Percentiles rank a stretch among this genome's conserved stretches.
Conservation (phyloP, 257 asterid genomes). For the Echites panduratus region DNA sequence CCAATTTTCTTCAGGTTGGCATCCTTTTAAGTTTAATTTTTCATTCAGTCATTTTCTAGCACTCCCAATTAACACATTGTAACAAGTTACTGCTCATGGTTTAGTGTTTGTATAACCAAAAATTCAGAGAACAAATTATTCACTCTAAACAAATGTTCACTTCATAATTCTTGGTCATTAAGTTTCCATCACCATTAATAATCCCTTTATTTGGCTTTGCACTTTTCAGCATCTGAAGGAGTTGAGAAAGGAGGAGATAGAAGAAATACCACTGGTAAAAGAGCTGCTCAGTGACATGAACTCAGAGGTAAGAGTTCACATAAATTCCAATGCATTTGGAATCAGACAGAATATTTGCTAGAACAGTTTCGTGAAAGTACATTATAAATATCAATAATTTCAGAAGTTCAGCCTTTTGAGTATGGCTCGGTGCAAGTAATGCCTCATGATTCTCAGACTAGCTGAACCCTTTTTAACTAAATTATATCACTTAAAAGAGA, state of each 20-base stretch:
- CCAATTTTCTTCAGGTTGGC: constrained; percentile 77
- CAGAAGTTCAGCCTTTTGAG: not conserved
- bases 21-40: constrained; percentile 9
- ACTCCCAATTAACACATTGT: not conserved
- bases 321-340: not conserved
- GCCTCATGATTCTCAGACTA: not conserved
- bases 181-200: not conserved
- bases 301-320: constrained; percentile 46
- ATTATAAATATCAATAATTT: not conserved
- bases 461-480: not conserved
- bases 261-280: constrained; percentile 59
- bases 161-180: not conserved
- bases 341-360: not conserved
- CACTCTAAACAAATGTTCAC: not conserved
- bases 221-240: constrained; percentile 56
- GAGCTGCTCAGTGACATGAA: constrained; percentile 57
- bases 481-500: not conserved
- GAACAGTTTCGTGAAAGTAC: not conserved
- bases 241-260: constrained; percentile 55
- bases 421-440: not conserved
- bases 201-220: not conserved
- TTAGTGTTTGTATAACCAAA: not conserved
- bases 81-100: not conserved
- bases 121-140: not conserved
- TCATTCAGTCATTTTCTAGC: constrained; percentile 1